Evolutionary conservation across 139 green algal species (phyloP).

Genomic region (Zygnema circumcarinatum): DNA sequence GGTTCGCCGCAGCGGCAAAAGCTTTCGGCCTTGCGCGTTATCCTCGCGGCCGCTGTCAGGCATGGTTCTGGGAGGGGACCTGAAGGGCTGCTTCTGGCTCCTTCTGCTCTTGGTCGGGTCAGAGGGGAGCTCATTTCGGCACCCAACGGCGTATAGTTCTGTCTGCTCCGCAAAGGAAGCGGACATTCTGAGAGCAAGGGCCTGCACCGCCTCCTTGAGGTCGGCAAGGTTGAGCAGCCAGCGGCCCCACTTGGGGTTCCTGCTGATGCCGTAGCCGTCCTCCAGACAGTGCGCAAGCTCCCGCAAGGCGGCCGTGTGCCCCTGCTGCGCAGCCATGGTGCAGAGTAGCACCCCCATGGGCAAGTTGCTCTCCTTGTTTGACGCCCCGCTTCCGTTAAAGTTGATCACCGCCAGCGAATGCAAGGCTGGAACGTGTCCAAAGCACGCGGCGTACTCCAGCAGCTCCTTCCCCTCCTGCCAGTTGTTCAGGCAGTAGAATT

Average conservation of each 20-base stretch:
- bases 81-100: no score
- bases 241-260: slow-evolving; percentile 25
- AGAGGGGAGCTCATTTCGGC: no score
- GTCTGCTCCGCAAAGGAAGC: no score
- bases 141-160: no score
- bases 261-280: slow-evolving; percentile 52
- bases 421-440: slow-evolving; percentile 37
- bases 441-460: slow-evolving; percentile 35
- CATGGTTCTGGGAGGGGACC: no score
- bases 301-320: slow-evolving; percentile 39
- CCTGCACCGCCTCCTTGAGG: slow-evolving; percentile 21
- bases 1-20: background rate
- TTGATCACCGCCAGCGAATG: slow-evolving; percentile 61
- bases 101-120: no score
- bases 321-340: slow-evolving; percentile 26
- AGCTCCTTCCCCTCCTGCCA: slow-evolving; percentile 22
- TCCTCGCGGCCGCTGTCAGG: no score
- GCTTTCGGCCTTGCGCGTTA: no score
- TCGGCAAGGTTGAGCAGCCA: slow-evolving; percentile 50
- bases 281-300: slow-evolving; percentile 62
- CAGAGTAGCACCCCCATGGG: slow-evolving; percentile 40
- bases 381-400: slow-evolving; percentile 60
- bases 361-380: slow-evolving; percentile 26
- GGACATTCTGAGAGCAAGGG: background rate
- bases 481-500: slow-evolving; percentile 54